phyloP scores from a whole-genome alignment of 2,329 filamentous ascomycete genomes.

The Trichoderma sp. region DNA sequence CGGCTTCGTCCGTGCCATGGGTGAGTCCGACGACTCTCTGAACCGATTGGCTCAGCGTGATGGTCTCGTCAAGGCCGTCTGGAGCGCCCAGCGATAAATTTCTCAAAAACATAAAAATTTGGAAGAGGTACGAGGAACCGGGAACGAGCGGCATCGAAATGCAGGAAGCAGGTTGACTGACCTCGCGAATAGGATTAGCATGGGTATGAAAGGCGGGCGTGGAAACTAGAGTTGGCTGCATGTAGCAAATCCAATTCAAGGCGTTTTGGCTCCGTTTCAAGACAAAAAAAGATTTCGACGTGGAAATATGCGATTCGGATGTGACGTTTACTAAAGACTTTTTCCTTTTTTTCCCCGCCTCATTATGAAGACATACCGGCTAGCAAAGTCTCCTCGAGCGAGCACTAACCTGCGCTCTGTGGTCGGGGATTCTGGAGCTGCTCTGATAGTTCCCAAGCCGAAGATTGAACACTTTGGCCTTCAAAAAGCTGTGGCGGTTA shows the following conservation, averaged over 20 bases:
- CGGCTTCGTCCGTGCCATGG: constrained; percentile 96
- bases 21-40: constrained; percentile 94
- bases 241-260: constrained; percentile 50
- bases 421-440: constrained; percentile 59
- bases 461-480: constrained; percentile 59
- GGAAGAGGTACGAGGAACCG: constrained; percentile 28
- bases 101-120: constrained; percentile 12
- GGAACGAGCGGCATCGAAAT: not conserved
- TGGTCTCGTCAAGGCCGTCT: constrained; percentile 95
- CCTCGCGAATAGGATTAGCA: constrained; percentile 35
- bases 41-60: constrained; percentile 96
- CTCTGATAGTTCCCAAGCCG: constrained; percentile 60
- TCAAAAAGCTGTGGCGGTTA: constrained; percentile 61
- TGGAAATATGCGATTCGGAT: constrained; percentile 34
- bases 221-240: constrained; percentile 48
- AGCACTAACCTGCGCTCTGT: constrained; percentile 39
- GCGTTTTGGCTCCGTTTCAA: constrained; percentile 50
- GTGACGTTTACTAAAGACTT: constrained; percentile 35
- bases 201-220: constrained; percentile 43
- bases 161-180: constrained; percentile 5
- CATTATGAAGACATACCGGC: constrained; percentile 43
- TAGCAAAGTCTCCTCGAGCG: constrained; percentile 58
- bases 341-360: constrained; percentile 23
- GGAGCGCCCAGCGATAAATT: constrained; percentile 71
- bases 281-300: constrained; percentile 35